Base-by-base conservation (phyloP, 2,329 filamentous ascomycete genomes). In the Stemphylium lycopersici region DNA sequence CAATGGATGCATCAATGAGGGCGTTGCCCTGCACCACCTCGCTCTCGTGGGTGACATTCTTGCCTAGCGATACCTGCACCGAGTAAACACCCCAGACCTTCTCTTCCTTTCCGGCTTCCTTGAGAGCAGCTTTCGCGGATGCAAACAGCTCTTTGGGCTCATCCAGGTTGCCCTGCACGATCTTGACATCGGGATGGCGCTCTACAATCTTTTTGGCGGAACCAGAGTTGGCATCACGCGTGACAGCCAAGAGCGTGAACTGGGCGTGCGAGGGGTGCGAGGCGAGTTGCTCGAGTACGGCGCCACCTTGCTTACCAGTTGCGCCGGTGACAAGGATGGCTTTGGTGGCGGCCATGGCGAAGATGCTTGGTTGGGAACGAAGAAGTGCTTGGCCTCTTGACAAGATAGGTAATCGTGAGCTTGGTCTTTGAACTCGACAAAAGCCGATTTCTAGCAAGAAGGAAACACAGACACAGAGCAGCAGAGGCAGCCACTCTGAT, bases 1-100 rank as follows among this genome's bases (percentile, higher is more conserved):
- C 78, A 52, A 88, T 66, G 2, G 83, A 78, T n/a, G 79, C 82
- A 53, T 87, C 82, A 50, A 88, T 77, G 6, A 90, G 73, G 0
- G 73, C 78, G 36, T 80, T 85, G 48, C 86, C 87, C 69, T 89
- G 85, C 1, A 61, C 55, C 56, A 83, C 78, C 70, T 84, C 82
- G 58, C 68, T 66, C 33, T 76, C 76, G 37, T 75, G 69, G 7
- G 75, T 81, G 57, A 74, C 73, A 46, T 51, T 48, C 73, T 77
- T 38, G 73, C 77, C 78, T 55, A 76, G 65, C 36, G 76, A 76
- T 39, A 84, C 77, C 72, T 87, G 84, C 0, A 89, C 84, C 18
- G 81, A 84, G 72, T 83, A 89, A 5, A 88, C 84, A 3, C 84
- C 84, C 80, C 82, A 85, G 52, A 87, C 78, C 48, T 72, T 56